Base-by-base conservation (phyloP, 345 rosid genomes). In the Eucalyptus camaldulensis region DNA sequence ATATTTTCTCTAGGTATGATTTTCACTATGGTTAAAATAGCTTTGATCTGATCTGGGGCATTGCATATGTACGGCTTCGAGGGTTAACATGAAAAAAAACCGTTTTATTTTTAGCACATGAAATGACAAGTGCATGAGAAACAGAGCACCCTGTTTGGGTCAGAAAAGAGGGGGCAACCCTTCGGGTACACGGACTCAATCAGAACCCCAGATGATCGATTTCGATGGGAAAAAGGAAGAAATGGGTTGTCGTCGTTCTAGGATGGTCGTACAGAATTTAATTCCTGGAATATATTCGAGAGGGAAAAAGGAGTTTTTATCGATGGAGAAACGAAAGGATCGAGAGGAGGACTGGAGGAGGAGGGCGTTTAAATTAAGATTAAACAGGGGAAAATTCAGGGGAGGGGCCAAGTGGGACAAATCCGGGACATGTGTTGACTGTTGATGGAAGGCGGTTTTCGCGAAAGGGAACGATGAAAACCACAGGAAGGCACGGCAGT, bases 401-500 rank as follows among this genome's bases (percentile, higher is more conserved):
- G 83, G 83, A 37, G 47, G 27, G 83, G 29, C 83, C 83, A 76
- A 76, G 21, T 76, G 47, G 47, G 83, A 76, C 83, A 21, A 76
- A 76, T 76, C 83, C 47, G 44, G 44, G 60, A 54, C 33, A 85
- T 21, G 31, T 47, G 24, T 54, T 33, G 83, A 76, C 87, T 89
- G 14, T 21, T 6, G 45, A 76, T 21, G 83, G 47, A 76, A 21
- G 88, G 93, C 91, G 93, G 95, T 92, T 90, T 93, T 72, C 51
- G 87, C 49, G 89, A 88, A 81, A 88, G 91, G 81, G 72, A 56
- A 7, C 88, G 80, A 85, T 12, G 91, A 91, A 91, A 94, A 91
- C 95, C 91, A 86, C 89, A 88, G 93, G 91, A 91, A 54, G 88
- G 80, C 76, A 54, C 16, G 87, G 91, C 69, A 56, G 90, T 86